Evolutionary conservation across 192 early-diverging fungal species (phyloP), one percentile per base, ranked within the genome.

Genomic region (Phlyctochytrium bullatum): DNA sequence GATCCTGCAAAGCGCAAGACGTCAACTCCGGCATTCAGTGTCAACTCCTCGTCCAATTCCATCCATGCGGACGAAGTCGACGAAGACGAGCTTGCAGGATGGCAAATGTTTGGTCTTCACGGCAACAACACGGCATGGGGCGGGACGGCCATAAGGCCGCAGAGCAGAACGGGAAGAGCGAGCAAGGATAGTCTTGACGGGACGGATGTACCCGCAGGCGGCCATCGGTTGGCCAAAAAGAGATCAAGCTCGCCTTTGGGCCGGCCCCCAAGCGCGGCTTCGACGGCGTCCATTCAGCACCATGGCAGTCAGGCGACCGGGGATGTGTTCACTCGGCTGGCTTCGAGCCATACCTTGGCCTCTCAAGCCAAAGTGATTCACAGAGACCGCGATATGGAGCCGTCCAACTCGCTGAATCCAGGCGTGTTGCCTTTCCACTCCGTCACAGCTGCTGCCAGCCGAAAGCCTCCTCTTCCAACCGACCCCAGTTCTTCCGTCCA

Each of bases 301-400:
- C 29, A 61, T 12, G 34, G 30, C 35, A 70, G 70, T 30, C 65
- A 47, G 40, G 20, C 6, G 6, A 47, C 40, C 20, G 40, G 40
- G 16, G 78, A 80, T 66, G 78, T 80, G 12, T 80, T 80, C 62
- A 52, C 66, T 64, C 62, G 78, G 28, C 66, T 80, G 3, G 78
- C 78, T 14, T 72, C 59, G 51, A 59, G 69, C 6, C 78, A 80
- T 54, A 80, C 78, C 14, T 66, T 77, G 2, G 78, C 78, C 0
- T 69, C 66, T 36, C 78, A 80, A 61, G 75, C 75, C 28, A 80
- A 80, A 61, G 75, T 80, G 16, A 77, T 80, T 12, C 65, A 69
- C 64, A 24, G 74, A 59, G 62, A 57, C 2, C 23, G 34, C 28
- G 64, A 65, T n/a, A 69, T n/a, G 25, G 67, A 69, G 51, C 6